phyloP scores from a whole-genome alignment of 305 asterid genomes.

The Fraxinus velutina region DNA sequence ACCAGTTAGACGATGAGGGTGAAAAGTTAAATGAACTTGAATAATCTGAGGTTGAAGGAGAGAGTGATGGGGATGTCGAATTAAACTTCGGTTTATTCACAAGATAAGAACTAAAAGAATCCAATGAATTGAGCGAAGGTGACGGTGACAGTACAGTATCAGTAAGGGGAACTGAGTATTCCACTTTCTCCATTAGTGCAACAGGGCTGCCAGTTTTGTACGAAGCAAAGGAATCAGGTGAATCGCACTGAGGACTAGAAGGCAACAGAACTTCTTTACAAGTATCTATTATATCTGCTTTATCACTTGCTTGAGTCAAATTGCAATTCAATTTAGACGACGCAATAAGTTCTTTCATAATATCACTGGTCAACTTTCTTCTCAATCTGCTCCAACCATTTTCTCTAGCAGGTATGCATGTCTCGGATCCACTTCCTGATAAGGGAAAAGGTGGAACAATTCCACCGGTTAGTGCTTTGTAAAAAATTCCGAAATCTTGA shows the following conservation, averaged over 20 bases:
- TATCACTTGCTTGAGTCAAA: constrained; percentile 18
- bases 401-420: constrained; percentile 65
- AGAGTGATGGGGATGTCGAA: constrained; percentile 63
- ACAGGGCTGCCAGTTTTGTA: constrained; percentile 44
- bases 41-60: constrained; percentile 76
- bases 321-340: constrained; percentile 37
- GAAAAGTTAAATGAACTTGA: constrained; percentile 78
- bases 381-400: constrained; percentile 75
- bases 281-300: constrained; percentile 22
- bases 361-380: constrained; percentile 45
- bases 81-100: constrained; percentile 44
- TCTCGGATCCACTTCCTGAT: constrained; percentile 57
- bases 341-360: constrained; percentile 48
- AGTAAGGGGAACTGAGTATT: constrained; percentile 18
- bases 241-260: constrained; percentile 35
- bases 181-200: constrained; percentile 31
- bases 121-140: constrained; percentile 54
- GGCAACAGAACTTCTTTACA: constrained; percentile 27
- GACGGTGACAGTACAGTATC: constrained; percentile 41
- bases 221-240: constrained; percentile 51
- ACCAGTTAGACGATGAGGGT: constrained; percentile 88
- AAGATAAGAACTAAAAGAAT: constrained; percentile 52
- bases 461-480: constrained; percentile 71
- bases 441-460: constrained; percentile 72
- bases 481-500: constrained; percentile 73